Evolutionary conservation across 2,329 filamentous ascomycete species (phyloP).

Genomic region (Penicillium oxalicum): DNA sequence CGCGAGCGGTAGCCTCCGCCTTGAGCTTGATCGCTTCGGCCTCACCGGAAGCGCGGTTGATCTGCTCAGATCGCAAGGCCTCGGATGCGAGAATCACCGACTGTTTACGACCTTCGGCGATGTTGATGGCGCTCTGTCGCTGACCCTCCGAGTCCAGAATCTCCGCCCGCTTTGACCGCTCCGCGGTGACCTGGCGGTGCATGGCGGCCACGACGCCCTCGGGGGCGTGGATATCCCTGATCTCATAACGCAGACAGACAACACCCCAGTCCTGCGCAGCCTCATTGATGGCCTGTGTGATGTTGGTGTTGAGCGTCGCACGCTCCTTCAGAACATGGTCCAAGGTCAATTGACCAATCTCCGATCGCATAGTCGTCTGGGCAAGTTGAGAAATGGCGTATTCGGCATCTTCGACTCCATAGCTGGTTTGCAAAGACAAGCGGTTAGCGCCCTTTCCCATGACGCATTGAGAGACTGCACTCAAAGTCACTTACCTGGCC

Average conservation of each 20-base stretch:
- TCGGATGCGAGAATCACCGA: conserved; percentile 94
- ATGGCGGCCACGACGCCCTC: conserved; percentile 91
- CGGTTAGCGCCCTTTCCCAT: not conserved
- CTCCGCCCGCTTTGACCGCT: conserved; percentile 94
- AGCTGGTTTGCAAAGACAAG: conserved; percentile 49
- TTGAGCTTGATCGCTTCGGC: conserved; percentile 86
- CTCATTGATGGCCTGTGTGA: conserved; percentile 98
- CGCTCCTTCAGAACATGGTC: conserved; percentile 98
- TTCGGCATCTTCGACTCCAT: conserved; percentile 96
- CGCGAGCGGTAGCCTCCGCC: conserved; percentile 76
- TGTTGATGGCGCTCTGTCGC: conserved; percentile 95
- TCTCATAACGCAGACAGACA: conserved; percentile 93
- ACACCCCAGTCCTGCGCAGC: conserved; percentile 96
- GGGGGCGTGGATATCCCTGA: conserved; percentile 94
- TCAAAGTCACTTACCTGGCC: conserved; percentile 62
- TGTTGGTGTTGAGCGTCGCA: conserved; percentile 92
- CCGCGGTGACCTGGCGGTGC: conserved; percentile 96
- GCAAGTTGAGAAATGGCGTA: conserved; percentile 97
- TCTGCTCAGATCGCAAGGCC: conserved; percentile 79
- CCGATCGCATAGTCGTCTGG: conserved; percentile 97
- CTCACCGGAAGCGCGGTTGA: conserved; percentile 89
- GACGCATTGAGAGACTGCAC: not conserved
- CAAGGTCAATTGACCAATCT: conserved; percentile 92
- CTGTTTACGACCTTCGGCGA: conserved; percentile 95
- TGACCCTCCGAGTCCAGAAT: conserved; percentile 97